Evolutionary conservation across 495 filamentous ascomycete genomes (phyloP).

Genomic region (Pseudomonodictys pantanalensis): DNA sequence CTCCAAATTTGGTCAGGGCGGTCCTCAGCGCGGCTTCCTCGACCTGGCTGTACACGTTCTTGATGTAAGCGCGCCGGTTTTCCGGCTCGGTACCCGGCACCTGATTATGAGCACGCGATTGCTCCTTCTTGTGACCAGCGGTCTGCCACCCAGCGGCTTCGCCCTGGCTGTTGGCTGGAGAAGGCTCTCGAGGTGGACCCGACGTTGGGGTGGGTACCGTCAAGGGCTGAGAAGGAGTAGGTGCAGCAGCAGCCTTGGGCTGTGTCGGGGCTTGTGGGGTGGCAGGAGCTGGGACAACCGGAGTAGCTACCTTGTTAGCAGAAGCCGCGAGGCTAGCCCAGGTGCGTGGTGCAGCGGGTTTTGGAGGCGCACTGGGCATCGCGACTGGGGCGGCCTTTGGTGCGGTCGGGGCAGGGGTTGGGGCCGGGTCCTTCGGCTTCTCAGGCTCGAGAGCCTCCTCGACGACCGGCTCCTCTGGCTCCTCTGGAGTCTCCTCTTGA

Average conservation of each 20-base stretch:
- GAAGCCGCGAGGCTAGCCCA: constrained; percentile 82
- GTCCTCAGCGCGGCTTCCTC: constrained; percentile 63
- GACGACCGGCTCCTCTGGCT: constrained; percentile 38
- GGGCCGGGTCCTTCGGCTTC: constrained; percentile 58
- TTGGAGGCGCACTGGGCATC: constrained; percentile 41
- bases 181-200: constrained; percentile 47
- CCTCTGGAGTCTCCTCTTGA: constrained; percentile 34
- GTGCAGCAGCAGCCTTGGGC: constrained; percentile 28
- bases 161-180: constrained; percentile 43
- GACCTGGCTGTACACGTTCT: constrained; percentile 87
- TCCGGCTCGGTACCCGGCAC: constrained; percentile 36
- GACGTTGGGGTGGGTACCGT: constrained; percentile 35
- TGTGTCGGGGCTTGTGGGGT: constrained; percentile 27
- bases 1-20: constrained; percentile 68
- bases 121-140: constrained; percentile 73
- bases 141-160: constrained; percentile 75
- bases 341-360: constrained; percentile 67
- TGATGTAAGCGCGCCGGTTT: constrained; percentile 77
- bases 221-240: constrained; percentile 20
- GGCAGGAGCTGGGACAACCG: constrained; percentile 34
- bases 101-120: constrained; percentile 58
- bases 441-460: constrained; percentile 47
- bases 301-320: constrained; percentile 43
- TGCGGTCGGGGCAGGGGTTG: constrained; percentile 51
- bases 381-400: constrained; percentile 46